phyloP scores from a whole-genome alignment of 352 stramenopile species.

The Globisporangium paroecandrum region DNA sequence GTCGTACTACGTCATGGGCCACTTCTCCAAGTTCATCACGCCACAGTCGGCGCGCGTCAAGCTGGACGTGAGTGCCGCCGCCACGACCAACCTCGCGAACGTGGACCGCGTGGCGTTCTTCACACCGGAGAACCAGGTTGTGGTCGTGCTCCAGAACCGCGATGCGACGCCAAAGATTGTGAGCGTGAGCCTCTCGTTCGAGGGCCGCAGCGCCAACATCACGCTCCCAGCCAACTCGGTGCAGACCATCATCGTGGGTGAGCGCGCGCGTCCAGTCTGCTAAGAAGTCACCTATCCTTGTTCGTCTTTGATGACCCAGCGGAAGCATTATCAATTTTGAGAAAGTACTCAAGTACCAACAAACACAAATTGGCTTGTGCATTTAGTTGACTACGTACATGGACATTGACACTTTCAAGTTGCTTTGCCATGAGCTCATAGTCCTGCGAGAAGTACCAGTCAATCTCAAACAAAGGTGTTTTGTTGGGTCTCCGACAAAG shows the following conservation, averaged over 20 bases:
- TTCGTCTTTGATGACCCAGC: background rate
- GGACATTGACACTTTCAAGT: background rate
- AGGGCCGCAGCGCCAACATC: conserved; percentile 30
- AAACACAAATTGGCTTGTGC: background rate
- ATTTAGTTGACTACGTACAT: background rate
- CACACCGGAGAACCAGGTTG: conserved; percentile 45
- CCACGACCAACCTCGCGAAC: conserved; percentile 28
- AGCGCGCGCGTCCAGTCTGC: conserved; percentile 17
- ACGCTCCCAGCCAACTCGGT: conserved; percentile 44
- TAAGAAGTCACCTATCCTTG: conserved; percentile 5
- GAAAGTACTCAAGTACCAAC: background rate
- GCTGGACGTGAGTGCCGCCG: conserved; percentile 25
- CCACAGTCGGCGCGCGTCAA: conserved; percentile 44
- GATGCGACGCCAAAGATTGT: conserved; percentile 36
- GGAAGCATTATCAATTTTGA: background rate
- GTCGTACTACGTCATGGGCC: conserved; percentile 78
- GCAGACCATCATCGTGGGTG: conserved; percentile 45
- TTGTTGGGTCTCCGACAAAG: background rate
- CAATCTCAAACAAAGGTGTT: background rate
- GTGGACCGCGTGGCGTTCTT: conserved; percentile 48
- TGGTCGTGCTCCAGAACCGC: conserved; percentile 48
- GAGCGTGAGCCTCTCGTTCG: conserved; percentile 35
- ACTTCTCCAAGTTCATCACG: conserved; percentile 72
- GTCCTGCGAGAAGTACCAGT: background rate
- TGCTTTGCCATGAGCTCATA: background rate